phyloP scores from a whole-genome alignment of 352 stramenopile genomes.

The Phytophthora hybrid region DNA sequence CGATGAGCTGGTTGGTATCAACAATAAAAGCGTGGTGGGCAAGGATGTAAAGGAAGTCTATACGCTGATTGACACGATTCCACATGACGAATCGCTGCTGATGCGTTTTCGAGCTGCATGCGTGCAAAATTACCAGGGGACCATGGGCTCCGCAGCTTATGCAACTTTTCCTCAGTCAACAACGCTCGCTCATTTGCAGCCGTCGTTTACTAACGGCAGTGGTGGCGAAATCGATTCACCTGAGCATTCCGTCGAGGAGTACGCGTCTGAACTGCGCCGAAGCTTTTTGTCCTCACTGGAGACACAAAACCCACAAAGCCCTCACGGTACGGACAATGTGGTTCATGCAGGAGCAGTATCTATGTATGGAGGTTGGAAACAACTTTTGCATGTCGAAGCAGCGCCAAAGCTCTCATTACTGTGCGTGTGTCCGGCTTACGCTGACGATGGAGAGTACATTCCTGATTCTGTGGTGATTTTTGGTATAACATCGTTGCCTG shows the following conservation, averaged over 20 bases:
- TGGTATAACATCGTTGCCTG: constrained; percentile 55
- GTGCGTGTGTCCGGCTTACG: constrained; percentile 79
- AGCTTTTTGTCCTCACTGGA: constrained; percentile 49
- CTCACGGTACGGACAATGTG: constrained; percentile 42
- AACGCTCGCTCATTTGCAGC: constrained; percentile 29
- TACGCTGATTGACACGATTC: constrained; percentile 42
- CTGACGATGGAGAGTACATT: constrained; percentile 79
- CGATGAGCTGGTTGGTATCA: constrained; percentile 75
- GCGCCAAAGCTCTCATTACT: constrained; percentile 49
- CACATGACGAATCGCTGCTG: constrained; percentile 42
- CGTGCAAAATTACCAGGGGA: constrained; percentile 28
- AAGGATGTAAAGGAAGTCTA: constrained; percentile 50
- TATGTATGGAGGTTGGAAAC: constrained; percentile 80
- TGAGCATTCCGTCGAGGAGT: constrained; percentile 36
- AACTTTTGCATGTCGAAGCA: constrained; percentile 50
- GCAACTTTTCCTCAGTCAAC: constrained; percentile 24
- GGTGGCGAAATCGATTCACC: constrained; percentile 1
- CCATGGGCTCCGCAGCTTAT: constrained; percentile 3
- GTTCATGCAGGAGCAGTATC: constrained; percentile 73
- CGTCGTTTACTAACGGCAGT: constrained; percentile 18
- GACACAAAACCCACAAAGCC: constrained; percentile 35
- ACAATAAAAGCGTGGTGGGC: constrained; percentile 56
- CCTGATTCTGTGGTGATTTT: constrained; percentile 79
- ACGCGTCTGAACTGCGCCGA: constrained; percentile 44
- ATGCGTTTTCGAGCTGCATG: constrained; percentile 60